phyloP scores from a whole-genome alignment of 164 flowering plant genomes.

The Santalum album region DNA sequence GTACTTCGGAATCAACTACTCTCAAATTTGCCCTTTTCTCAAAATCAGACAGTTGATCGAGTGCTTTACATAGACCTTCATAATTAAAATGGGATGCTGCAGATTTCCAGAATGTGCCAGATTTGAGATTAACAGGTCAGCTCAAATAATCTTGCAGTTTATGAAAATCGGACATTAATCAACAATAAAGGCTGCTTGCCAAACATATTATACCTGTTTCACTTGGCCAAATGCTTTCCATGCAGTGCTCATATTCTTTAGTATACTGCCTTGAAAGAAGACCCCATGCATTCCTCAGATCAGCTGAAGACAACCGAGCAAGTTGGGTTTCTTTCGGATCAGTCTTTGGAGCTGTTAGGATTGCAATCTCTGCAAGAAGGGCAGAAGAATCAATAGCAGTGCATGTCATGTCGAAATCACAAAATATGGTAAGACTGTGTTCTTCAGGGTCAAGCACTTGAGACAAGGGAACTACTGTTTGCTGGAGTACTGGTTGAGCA shows the following conservation, averaged over 20 bases:
- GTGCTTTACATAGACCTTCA: constrained; percentile 48
- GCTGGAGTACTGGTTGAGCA: constrained; percentile 68
- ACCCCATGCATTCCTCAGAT: constrained; percentile 74
- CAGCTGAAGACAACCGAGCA: constrained; percentile 59
- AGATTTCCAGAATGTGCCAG: constrained; percentile 13
- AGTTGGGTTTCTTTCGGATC: constrained; percentile 36
- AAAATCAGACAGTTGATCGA: constrained; percentile 64
- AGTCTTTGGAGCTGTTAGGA: constrained; percentile 69
- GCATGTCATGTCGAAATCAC: constrained; percentile 97
- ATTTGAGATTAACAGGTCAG: neutral
- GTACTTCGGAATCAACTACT: constrained; percentile 71
- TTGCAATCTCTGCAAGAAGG: constrained; percentile 91
- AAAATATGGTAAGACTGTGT: constrained; percentile 52
- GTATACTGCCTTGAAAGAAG: constrained; percentile 67
- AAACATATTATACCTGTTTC: constrained; percentile 35
- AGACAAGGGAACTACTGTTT: constrained; percentile 52
- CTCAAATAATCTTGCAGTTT: neutral
- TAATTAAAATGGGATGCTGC: constrained; percentile 50
- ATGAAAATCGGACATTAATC: neutral
- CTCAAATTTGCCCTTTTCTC: constrained; percentile 72
- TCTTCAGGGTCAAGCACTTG: constrained; percentile 40
- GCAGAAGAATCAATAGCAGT: constrained; percentile 92
- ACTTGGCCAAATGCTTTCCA: constrained; percentile 53
- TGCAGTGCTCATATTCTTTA: constrained; percentile 85
- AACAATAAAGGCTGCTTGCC: neutral